Percentiles rank a stretch among this genome's conserved stretches.
These are phyloP conservation scores for Solanum hybrid DNA, from an alignment of 305 asterid species.

Conservation along the genomic window DNA sequence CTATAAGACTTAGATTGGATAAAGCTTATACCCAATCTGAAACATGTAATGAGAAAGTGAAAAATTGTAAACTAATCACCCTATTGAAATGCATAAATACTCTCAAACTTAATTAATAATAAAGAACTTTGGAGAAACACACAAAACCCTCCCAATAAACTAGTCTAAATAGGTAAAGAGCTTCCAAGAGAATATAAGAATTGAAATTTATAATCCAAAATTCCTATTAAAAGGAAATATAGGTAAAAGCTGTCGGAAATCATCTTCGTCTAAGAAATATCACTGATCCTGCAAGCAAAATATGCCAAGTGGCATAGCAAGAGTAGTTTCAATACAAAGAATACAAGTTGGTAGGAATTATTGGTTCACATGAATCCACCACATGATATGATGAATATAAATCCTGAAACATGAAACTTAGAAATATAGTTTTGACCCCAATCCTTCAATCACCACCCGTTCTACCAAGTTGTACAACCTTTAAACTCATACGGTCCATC, in stretches of 20 bases:
- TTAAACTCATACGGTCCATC: too few relatives aligned
- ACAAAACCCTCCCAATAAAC: neutral
- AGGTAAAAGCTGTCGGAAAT: neutral
- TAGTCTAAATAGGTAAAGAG: neutral
- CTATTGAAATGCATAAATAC: neutral
- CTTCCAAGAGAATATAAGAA: too few relatives aligned
- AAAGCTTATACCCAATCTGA: neutral
- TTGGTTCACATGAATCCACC: neutral
- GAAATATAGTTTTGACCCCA: neutral
- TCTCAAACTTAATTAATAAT: neutral
- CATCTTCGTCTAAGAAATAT: neutral
- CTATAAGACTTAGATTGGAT: too few relatives aligned
- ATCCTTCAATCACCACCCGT: too few relatives aligned
- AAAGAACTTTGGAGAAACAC: neutral
- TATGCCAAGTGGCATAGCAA: neutral
- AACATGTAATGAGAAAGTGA: neutral
- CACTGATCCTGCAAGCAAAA: neutral
- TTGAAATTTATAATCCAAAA: neutral
- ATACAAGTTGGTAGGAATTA: neutral
- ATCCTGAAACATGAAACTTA: neutral
- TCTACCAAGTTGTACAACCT: too few relatives aligned
- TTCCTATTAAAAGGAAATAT: neutral
- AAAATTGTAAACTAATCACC: neutral
- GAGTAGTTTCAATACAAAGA: neutral
- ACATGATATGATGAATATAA: neutral